Evolutionary conservation across 805 yeast species (phyloP), one percentile per base, ranked within the genome.

Genomic region (Candida schatavii): DNA sequence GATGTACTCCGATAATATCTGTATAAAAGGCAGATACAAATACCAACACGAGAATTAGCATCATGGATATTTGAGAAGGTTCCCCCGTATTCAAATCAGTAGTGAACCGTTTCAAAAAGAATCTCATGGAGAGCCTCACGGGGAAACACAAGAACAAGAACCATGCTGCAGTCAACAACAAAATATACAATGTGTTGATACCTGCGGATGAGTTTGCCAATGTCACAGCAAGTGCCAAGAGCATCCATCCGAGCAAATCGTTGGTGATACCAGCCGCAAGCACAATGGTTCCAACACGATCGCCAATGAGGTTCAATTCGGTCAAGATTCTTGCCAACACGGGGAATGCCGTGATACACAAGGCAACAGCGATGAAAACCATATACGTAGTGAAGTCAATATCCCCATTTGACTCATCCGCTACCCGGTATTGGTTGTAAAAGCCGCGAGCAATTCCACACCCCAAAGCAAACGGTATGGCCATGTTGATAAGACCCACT

Each of bases 281-380:
- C n/a, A 85, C 93, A 36, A 73, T 63, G 19, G 71, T 66, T 5
- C 88, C 89, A 17, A 85, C 90, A 48, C 87, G 70, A 54, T 83
- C 89, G 39, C 80, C 80, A 34, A 83, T 74, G 46, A 86, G 68
- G 48, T 85, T 74, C 47, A 86, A 68, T 55, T 85, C 91, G 4
- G 88, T 81, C 48, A 86, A 64, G 21, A 86, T 86, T 56, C 95
- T 78, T 1, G 87, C 91, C 46, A 86, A 63, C 2, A 86, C 95
- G 0, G 95, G 95, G 59, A 86, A 82, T 0, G 95, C 95, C 3
- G 95, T 86, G 49, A 86, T 84, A 47, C 91, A 80, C 72, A 85
- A 74, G 2, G 95, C 91, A 10, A 84, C 88, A 2, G 91, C 90
- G 39, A 86, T 81, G 51, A 86, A 86, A 9, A 85, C 85, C 83